These are phyloP conservation scores for Spergularia azorica DNA, from an alignment of 179 eudicot species.

Conservation along the genomic window DNA sequence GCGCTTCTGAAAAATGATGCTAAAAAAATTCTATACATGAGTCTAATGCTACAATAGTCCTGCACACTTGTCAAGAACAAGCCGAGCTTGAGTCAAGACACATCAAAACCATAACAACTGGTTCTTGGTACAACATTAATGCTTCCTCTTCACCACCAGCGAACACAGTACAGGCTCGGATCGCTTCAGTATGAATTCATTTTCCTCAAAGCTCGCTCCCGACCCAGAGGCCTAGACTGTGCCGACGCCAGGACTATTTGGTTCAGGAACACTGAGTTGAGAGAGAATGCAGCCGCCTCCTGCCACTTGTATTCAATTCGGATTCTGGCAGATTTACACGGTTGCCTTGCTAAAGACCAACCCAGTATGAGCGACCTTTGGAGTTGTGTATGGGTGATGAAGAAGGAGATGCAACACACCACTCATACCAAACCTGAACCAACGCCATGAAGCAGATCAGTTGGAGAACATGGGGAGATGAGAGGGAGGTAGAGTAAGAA, in stretches of 20 bases:
- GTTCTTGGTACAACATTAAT: no score
- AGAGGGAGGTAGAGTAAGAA: neutral
- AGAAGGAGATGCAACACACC: slow-evolving; percentile 73
- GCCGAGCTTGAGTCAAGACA: no score
- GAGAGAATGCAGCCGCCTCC: neutral
- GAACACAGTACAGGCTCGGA: no score
- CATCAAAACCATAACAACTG: no score
- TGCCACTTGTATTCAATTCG: neutral
- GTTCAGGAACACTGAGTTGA: neutral
- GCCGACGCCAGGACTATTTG: neutral
- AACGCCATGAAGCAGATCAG: slow-evolving; percentile 15
- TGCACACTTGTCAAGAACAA: no score
- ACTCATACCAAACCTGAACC: slow-evolving; percentile 93
- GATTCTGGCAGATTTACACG: neutral
- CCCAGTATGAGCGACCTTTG: slow-evolving; percentile 97
- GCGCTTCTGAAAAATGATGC: no score
- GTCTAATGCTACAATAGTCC: no score
- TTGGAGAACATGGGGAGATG: neutral
- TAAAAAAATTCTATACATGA: no score
- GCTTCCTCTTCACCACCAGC: no score
- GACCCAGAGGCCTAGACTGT: no score
- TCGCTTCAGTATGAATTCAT: no score
- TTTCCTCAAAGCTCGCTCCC: no score
- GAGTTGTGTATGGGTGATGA: slow-evolving; percentile 78
- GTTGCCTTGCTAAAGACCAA: slow-evolving; percentile 54